phyloP scores from a whole-genome alignment of 768 basidiomycete genomes.

The Suillus subaureus region DNA sequence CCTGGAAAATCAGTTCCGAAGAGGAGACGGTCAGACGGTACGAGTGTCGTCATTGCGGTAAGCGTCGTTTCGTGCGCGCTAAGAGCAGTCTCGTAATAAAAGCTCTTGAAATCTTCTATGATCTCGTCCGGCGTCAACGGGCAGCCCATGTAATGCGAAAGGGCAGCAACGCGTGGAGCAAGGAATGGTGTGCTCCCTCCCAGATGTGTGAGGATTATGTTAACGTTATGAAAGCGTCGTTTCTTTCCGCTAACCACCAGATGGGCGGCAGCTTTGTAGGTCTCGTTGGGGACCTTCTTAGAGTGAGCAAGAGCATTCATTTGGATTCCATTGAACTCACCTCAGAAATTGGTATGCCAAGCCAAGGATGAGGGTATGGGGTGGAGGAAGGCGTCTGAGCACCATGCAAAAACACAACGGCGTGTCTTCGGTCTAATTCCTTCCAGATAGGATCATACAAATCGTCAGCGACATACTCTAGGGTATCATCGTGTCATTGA shows the following conservation, averaged over 20 bases:
- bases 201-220: conserved; percentile 72
- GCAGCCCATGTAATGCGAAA: conserved; percentile 74
- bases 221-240: conserved; percentile 58
- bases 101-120: conserved; percentile 65
- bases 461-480: conserved; percentile 70
- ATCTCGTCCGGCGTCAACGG: conserved; percentile 64
- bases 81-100: conserved; percentile 77
- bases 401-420: conserved; percentile 75
- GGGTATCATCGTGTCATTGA: background rate
- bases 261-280: conserved; percentile 79
- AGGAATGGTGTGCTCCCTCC: conserved; percentile 71
- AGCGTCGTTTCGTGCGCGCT: conserved; percentile 57
- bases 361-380: conserved; percentile 60
- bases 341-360: conserved; percentile 72
- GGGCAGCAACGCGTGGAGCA: conserved; percentile 67
- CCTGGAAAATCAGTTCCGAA: conserved; percentile 83
- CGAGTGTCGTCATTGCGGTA: conserved; percentile 51
- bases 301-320: conserved; percentile 7
- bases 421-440: conserved; percentile 60
- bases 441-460: conserved; percentile 67
- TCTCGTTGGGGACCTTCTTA: conserved; percentile 74
- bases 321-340: conserved; percentile 34
- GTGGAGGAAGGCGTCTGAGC: conserved; percentile 65
- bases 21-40: conserved; percentile 52
- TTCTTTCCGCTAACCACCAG: conserved; percentile 74